A percentile compares a stretch with the other conserved stretches of the same genome.
Conservation (phyloP, 345 rosid species). For the Anacardium occidentale region DNA sequence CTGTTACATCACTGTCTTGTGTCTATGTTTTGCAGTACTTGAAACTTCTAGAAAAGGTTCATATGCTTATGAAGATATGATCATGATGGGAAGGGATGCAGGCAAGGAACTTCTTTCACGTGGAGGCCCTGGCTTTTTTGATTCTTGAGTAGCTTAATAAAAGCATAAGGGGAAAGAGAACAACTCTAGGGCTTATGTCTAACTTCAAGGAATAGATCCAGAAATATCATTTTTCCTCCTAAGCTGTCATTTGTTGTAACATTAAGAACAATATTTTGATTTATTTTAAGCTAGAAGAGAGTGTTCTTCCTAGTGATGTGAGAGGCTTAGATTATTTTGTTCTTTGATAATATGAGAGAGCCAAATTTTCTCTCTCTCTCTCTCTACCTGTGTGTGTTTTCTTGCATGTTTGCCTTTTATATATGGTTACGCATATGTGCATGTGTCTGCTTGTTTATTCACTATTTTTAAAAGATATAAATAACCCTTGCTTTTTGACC, state of each 20-base stretch:
- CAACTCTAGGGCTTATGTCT: conserved; percentile 9
- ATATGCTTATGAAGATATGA: conserved; percentile 69
- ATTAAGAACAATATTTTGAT: conserved; percentile 19
- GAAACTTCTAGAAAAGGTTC: conserved; percentile 87
- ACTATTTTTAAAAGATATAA: neutral
- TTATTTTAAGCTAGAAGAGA: conserved; percentile 23
- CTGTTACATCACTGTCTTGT: conserved; percentile 3
- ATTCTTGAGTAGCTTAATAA: conserved; percentile 34
- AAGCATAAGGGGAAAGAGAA: conserved; percentile 4
- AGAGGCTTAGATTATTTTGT: conserved; percentile 19
- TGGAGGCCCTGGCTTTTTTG: conserved; percentile 87
- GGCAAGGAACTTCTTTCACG: conserved; percentile 83
- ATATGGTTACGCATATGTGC: neutral
- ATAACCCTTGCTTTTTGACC: neutral
- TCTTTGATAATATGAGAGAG: conserved; percentile 11
- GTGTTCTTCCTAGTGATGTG: neutral
- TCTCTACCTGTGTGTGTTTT: neutral
- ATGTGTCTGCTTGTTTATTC: neutral
- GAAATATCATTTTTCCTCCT: conserved; percentile 14
- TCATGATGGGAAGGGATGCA: conserved; percentile 83
- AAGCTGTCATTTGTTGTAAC: conserved; percentile 16
- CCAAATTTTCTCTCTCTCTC: neutral
- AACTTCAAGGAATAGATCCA: conserved; percentile 18
- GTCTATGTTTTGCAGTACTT: conserved; percentile 58
- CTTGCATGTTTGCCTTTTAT: neutral